phyloP scores from a whole-genome alignment of 305 asterid species.

The Fraxinus ornus region DNA sequence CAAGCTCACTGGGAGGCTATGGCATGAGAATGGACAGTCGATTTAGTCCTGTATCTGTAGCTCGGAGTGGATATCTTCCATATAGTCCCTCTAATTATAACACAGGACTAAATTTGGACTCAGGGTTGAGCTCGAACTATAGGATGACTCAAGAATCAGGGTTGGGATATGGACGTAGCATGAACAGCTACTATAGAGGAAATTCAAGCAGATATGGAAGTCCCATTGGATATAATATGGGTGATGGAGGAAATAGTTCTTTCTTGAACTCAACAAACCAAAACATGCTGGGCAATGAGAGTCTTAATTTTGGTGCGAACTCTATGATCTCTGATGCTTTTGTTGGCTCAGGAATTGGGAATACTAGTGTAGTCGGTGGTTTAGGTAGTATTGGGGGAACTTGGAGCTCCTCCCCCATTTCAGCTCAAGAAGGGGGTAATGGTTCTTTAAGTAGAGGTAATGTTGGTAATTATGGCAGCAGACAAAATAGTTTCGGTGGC shows the following conservation, averaged over 20 bases:
- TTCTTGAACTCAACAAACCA: slow-evolving; percentile 25
- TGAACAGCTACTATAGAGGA: slow-evolving; percentile 40
- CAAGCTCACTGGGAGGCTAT: slow-evolving; percentile 27
- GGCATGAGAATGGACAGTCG: slow-evolving; percentile 42
- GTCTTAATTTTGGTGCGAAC: slow-evolving; percentile 34
- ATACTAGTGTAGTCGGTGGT: slow-evolving; percentile 37
- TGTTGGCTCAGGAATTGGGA: slow-evolving; percentile 46
- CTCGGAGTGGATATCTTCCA: slow-evolving; percentile 38
- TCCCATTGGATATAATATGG: slow-evolving; percentile 25
- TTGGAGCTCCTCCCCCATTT: slow-evolving; percentile 59
- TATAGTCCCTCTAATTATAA: slow-evolving; percentile 30
- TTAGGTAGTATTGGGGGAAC: slow-evolving; percentile 63
- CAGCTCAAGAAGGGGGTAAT: slow-evolving; percentile 35
- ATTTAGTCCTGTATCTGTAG: slow-evolving; percentile 39
- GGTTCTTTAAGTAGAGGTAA: slow-evolving; percentile 37
- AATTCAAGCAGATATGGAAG: slow-evolving; percentile 32
- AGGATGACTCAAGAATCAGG: slow-evolving; percentile 37
- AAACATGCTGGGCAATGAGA: slow-evolving; percentile 39
- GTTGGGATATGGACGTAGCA: slow-evolving; percentile 44
- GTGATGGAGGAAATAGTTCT: slow-evolving; percentile 33
- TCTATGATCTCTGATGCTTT: slow-evolving; percentile 35
- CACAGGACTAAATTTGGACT: slow-evolving; percentile 34
- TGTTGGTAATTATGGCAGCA: slow-evolving; percentile 31
- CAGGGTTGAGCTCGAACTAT: slow-evolving; percentile 44
- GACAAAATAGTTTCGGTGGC: slow-evolving; percentile 36